A percentile compares a stretch with the other conserved stretches of the same genome.
These are phyloP conservation scores for Aspergillus intermedius DNA, from an alignment of 2,329 filamentous ascomycete species.

Conservation along the genomic window DNA sequence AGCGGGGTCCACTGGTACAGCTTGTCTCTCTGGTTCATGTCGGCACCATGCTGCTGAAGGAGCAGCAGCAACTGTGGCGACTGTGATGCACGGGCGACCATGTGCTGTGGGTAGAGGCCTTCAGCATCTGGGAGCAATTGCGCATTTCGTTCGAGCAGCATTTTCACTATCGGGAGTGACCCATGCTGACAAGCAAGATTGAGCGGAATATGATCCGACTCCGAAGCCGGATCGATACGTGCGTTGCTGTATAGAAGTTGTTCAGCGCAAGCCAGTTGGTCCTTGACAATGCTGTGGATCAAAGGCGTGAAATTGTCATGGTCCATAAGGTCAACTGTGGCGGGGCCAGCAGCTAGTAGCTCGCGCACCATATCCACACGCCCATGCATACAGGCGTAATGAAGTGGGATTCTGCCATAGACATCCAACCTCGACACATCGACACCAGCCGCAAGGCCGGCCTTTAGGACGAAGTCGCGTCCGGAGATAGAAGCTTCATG, in stretches of 20 bases:
- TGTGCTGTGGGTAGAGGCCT: slow-evolving; percentile 92
- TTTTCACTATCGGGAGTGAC: slow-evolving; percentile 73
- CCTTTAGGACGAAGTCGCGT: slow-evolving; percentile 67
- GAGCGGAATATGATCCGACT: slow-evolving; percentile 85
- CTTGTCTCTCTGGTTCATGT: slow-evolving; percentile 89
- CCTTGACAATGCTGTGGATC: slow-evolving; percentile 89
- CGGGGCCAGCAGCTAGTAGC: slow-evolving; percentile 61
- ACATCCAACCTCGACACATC: slow-evolving; percentile 78
- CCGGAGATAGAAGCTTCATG: slow-evolving; percentile 97
- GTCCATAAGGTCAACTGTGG: slow-evolving; percentile 80
- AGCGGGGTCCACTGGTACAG: slow-evolving; percentile 96
- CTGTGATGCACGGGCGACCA: slow-evolving; percentile 83
- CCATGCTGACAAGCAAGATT: slow-evolving; percentile 94
- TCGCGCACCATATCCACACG: slow-evolving; percentile 74
- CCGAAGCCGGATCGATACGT: slow-evolving; percentile 77
- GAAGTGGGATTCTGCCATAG: slow-evolving; percentile 85
- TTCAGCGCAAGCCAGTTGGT: slow-evolving; percentile 72
- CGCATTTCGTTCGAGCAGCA: slow-evolving; percentile 74
- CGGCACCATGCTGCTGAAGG: slow-evolving; percentile 76
- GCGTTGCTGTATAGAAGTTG: slow-evolving; percentile 70
- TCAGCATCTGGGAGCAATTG: slow-evolving; percentile 89
- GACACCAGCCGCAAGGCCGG: slow-evolving; percentile 68
- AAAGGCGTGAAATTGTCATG: slow-evolving; percentile 96
- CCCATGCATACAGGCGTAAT: slow-evolving; percentile 95
- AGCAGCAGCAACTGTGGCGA: slow-evolving; percentile 72